Evolutionary conservation across 441 rosid species (phyloP), one percentile per base, ranked within the genome.

Genomic region (Euphorbia celastroides): DNA sequence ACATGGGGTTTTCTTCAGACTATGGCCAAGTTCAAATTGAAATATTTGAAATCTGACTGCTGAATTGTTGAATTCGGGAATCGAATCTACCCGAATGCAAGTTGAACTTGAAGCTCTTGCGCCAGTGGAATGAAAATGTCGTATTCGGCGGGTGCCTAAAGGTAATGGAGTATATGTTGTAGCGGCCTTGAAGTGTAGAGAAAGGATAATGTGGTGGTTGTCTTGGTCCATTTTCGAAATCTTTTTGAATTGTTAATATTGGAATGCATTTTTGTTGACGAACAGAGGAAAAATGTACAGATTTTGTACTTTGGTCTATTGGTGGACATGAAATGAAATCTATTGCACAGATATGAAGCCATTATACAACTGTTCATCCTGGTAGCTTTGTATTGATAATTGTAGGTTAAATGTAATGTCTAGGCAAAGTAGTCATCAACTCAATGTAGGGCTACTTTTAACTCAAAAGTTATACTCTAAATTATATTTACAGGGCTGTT

Each of bases 11-110:
- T 72, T 81, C 72, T 55, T 79, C 73, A 72, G 80, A 70, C 70
- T 68, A 54, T 75, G 89, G 82, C 78, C 83, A 13, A 86, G 88
- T 61, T 90, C 98, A 11, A 79, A 74, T 63, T 89, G 80, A 89
- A 25, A 17, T 48, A 36, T 60, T 5, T 0, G 3, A 51, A 25
- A 69, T 70, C 63, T 55, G 27, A 28, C 32, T 28, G 20, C 64
- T 44, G 31, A 32, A 17, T 9, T 52, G 70, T 32, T 20, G 22
- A 38, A 48, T 64, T 56, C 46, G 25, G 36, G 62, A 62, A 17
- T n/a, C 19, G 19, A 44, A 19, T 59, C 36, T 60, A 26, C 48
- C 59, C 7, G 41, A 64, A 20, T 25, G 12, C 38, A 31, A 30
- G 46, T n/a, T 7, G 22, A 59, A 5, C 2, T 38, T 34, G 19